Evolutionary conservation across 192 early-diverging fungal species (phyloP).

Genomic region (Coemansia sp.): DNA sequence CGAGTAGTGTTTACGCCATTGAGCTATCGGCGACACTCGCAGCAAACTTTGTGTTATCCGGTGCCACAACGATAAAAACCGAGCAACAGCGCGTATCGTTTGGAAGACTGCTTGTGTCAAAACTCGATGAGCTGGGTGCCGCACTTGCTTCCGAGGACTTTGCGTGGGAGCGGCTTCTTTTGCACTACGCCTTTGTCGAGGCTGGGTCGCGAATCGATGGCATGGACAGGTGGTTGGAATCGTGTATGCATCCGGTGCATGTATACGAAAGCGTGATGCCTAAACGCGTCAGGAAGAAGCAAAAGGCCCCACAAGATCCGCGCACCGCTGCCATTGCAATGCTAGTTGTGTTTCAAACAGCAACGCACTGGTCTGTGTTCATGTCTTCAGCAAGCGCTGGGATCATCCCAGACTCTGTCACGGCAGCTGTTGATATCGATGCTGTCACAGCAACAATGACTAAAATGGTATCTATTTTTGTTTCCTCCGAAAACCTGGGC

Average conservation of each 20-base stretch:
- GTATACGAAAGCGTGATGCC: conserved; percentile 16
- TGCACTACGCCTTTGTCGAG: conserved; percentile 46
- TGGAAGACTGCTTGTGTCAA: conserved; percentile 10
- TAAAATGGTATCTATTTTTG: conserved; percentile 19
- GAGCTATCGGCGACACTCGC: conserved; percentile 22
- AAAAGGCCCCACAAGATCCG: neutral
- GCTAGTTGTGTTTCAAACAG: conserved; percentile 46
- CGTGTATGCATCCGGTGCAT: conserved; percentile 26
- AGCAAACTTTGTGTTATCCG: conserved; percentile 37
- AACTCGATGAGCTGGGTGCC: conserved; percentile 3
- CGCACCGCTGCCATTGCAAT: conserved; percentile 20
- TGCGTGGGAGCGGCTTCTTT: conserved; percentile 36
- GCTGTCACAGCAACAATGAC: conserved; percentile 7
- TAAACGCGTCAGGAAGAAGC: conserved; percentile 2
- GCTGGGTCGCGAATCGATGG: conserved; percentile 31
- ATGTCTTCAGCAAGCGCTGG: conserved; percentile 24
- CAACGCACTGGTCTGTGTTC: conserved; percentile 41
- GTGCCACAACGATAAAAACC: conserved; percentile 24
- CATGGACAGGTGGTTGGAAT: conserved; percentile 36
- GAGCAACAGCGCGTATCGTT: conserved; percentile 40
- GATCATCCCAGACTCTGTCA: conserved; percentile 25
- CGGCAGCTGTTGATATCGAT: conserved; percentile 3
- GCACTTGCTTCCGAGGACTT: conserved; percentile 6
- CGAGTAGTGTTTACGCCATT: neutral
- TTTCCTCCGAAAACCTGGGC: conserved; percentile 3